These are phyloP conservation scores for Alternaria conjuncta DNA, from an alignment of 2,329 filamentous ascomycete genomes.

Conservation along the genomic window DNA sequence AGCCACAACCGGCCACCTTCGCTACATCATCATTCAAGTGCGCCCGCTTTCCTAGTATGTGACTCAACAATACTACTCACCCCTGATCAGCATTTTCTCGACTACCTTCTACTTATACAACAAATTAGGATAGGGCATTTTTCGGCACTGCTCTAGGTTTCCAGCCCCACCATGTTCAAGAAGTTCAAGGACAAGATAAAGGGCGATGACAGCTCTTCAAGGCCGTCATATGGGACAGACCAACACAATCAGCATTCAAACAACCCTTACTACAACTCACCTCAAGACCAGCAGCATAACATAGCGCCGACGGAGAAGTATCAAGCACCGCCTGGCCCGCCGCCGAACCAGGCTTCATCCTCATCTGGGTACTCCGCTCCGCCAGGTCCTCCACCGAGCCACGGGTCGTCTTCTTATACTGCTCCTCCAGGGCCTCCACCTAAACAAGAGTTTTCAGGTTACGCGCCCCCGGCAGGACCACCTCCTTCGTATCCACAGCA, in stretches of 20 bases:
- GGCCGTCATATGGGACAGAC: constrained; percentile 19
- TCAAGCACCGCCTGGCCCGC: constrained; percentile 39
- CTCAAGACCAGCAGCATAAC: constrained; percentile 23
- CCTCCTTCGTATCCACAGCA: constrained; percentile 38
- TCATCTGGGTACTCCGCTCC: constrained; percentile 29
- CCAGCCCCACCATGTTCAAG: constrained; percentile 37
- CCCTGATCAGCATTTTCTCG: background rate
- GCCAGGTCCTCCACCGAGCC: constrained; percentile 25
- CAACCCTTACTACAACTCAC: constrained; percentile 32
- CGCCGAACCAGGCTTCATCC: constrained; percentile 27
- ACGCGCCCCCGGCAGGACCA: constrained; percentile 37
- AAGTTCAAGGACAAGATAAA: constrained; percentile 47
- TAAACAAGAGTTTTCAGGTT: constrained; percentile 27
- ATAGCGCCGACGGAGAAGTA: constrained; percentile 31
- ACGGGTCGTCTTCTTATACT: constrained; percentile 26
- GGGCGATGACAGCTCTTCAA: constrained; percentile 29
- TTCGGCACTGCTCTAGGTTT: background rate
- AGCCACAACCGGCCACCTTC: constrained; percentile 6
- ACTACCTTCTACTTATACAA: background rate
- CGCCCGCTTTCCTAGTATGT: constrained; percentile 1
- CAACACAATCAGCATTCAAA: constrained; percentile 33
- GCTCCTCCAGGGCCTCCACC: constrained; percentile 29
- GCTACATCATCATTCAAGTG: constrained; percentile 6
- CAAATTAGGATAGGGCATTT: background rate
- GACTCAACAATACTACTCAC: background rate